These are phyloP conservation scores for Neurospora sp. DNA, from an alignment of 495 filamentous ascomycete species.

Conservation along the genomic window DNA sequence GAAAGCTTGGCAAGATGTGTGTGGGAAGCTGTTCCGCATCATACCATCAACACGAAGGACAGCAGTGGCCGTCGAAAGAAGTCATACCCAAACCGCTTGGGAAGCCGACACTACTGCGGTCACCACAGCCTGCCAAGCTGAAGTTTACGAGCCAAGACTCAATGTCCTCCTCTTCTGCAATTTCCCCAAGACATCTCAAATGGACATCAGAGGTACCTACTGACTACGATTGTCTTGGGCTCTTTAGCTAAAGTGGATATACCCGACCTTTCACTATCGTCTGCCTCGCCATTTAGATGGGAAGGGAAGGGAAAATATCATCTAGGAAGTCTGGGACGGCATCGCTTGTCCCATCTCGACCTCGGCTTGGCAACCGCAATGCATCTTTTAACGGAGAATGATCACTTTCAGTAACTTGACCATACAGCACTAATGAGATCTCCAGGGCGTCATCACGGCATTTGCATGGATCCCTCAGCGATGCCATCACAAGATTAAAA, in stretches of 20 bases:
- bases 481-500: not conserved
- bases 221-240: not conserved
- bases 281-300: not conserved
- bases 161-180: not conserved
- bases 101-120: not conserved
- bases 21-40: not conserved
- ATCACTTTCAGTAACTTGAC: not conserved
- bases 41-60: not conserved
- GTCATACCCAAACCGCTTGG: not conserved
- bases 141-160: not conserved
- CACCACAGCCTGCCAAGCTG: not conserved
- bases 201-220: not conserved
- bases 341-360: not conserved
- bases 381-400: not conserved
- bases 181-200: not conserved
- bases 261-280: not conserved
- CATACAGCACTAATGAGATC: not conserved
- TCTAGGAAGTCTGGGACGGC: not conserved
- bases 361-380: not conserved
- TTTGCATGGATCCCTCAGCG: not conserved
- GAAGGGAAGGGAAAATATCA: not conserved
- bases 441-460: not conserved
- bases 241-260: not conserved
- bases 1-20: not conserved
- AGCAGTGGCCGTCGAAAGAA: not conserved